A percentile compares a stretch with the other conserved stretches of the same genome.
Evolutionary conservation across 176 grass and related monocot species (phyloP).

Genomic region (Tillandsia fasciculata): DNA sequence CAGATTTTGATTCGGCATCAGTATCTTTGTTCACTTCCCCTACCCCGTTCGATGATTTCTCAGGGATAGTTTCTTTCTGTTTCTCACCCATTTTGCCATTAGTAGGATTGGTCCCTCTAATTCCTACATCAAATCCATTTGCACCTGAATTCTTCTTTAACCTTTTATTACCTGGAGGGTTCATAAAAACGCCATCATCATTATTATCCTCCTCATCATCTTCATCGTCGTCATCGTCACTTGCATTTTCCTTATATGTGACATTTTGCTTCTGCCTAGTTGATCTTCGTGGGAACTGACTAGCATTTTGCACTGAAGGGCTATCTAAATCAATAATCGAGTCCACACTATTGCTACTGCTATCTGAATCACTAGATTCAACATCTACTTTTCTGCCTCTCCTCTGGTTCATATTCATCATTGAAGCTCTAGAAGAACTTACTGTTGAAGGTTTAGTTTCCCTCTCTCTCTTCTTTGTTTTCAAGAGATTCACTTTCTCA

Average conservation of each 20-base stretch:
- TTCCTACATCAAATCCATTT: neutral
- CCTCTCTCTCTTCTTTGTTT: neutral
- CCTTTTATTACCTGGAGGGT: constrained; percentile 2
- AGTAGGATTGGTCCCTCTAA: neutral
- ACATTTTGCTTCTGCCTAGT: constrained; percentile 18
- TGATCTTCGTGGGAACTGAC: constrained; percentile 13
- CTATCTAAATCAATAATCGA: neutral
- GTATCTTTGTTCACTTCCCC: neutral
- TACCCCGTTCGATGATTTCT: constrained; percentile 2
- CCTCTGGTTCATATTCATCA: constrained; percentile 3
- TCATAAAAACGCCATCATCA: neutral
- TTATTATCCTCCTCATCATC: neutral
- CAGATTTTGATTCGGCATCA: neutral
- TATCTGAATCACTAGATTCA: constrained; percentile 22
- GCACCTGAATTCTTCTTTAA: neutral
- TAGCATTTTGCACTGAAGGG: neutral
- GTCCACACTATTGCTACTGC: neutral
- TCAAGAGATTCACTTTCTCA: neutral
- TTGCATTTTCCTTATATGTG: constrained; percentile 14
- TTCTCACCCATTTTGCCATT: constrained; percentile 17
- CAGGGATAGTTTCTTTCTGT: constrained; percentile 14
- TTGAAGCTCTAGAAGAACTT: constrained; percentile 2
- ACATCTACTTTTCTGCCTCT: constrained; percentile 5
- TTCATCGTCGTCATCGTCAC: constrained; percentile 2
- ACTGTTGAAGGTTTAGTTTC: neutral